Evolutionary conservation across 1,139 yeast genomes (phyloP), one percentile per base, ranked within the genome.

Genomic region (Candida pseudocylindracea): DNA sequence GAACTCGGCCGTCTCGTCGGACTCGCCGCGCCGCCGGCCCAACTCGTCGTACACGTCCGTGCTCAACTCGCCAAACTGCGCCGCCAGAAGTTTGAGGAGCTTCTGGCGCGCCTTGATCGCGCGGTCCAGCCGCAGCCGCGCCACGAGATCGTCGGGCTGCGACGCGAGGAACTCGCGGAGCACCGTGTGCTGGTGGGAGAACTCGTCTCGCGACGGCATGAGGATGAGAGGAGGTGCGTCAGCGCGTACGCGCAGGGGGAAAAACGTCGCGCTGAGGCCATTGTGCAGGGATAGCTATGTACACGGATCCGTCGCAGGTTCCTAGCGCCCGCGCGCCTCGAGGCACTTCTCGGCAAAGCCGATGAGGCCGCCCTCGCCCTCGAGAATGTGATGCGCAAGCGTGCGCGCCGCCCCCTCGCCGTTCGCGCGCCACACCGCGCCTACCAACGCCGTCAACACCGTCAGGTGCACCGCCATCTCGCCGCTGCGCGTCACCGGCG

Each of bases 21-120:
- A 51, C 40, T 63, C 68, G 38, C 64, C 71, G 33, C 62, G 63
- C 39, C 95, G 61, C 43, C 98, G 65, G 44, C 69, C 67, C 39
- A 85, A 58, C 52, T 85, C 98, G 50, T 85, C 96, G 49, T 73
- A 78, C 11, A 85, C 95, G 49, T 88, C 96, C 2, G 94, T 83
- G 39, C 92, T 72, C 37, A 85, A 66, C 49, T 85, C 98, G 38
- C 66, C 63, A 46, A 85, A 81, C 51, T 88, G 96, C n/a, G 73
- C 71, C n/a, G 64, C 57, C 1, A 91, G 71, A 37, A 88, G 63
- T 45, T 76, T 76, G 39, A 78, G 61, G 33, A 85, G 66, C 53
- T 88, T 85, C 43, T 79, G 88, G 41, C 93, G 63, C 6, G 93
- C 93, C 44, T 79, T 69, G 31, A 67, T 69, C 13, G 81, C 80